These are phyloP conservation scores for Claviceps paspali DNA, from an alignment of 2,329 filamentous ascomycete genomes.

Conservation along the genomic window DNA sequence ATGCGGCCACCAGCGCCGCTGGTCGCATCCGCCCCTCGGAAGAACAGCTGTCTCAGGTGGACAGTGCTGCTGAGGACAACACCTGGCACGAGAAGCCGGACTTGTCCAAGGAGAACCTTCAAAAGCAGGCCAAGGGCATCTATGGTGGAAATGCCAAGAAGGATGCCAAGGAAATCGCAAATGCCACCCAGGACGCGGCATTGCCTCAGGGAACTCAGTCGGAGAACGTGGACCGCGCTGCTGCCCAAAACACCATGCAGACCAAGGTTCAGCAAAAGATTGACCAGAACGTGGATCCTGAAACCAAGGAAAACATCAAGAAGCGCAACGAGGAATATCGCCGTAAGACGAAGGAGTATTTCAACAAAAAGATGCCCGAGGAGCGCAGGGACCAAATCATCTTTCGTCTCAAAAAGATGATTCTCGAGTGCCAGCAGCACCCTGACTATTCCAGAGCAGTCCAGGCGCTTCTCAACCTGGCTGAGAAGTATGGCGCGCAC, in stretches of 20 bases:
- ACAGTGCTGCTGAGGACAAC: conserved; percentile 76
- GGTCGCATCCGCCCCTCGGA: conserved; percentile 60
- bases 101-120: conserved; percentile 53
- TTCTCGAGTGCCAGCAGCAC: conserved; percentile 91
- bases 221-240: conserved; percentile 30
- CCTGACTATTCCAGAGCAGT: conserved; percentile 89
- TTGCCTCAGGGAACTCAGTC: conserved; percentile 29
- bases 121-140: conserved; percentile 48
- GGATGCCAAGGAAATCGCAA: conserved; percentile 45
- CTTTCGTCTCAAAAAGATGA: conserved; percentile 91
- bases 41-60: conserved; percentile 62
- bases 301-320: conserved; percentile 37
- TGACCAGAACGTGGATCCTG: conserved; percentile 49
- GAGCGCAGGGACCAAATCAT: conserved; percentile 87
- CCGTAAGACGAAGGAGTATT: conserved; percentile 51
- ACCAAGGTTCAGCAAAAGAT: conserved; percentile 40
- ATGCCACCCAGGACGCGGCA: conserved; percentile 42
- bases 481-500: conserved; percentile 72
- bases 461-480: conserved; percentile 67
- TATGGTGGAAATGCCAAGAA: conserved; percentile 39
- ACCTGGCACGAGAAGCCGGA: conserved; percentile 84
- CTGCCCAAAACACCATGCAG: conserved; percentile 17
- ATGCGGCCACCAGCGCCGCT: conserved; percentile 71
- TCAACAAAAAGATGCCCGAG: conserved; percentile 74
- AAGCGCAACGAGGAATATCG: conserved; percentile 28